Evolutionary conservation across 257 asterid species (phyloP), one percentile per base, ranked within the genome.

Genomic region (Ilex aquifolium): DNA sequence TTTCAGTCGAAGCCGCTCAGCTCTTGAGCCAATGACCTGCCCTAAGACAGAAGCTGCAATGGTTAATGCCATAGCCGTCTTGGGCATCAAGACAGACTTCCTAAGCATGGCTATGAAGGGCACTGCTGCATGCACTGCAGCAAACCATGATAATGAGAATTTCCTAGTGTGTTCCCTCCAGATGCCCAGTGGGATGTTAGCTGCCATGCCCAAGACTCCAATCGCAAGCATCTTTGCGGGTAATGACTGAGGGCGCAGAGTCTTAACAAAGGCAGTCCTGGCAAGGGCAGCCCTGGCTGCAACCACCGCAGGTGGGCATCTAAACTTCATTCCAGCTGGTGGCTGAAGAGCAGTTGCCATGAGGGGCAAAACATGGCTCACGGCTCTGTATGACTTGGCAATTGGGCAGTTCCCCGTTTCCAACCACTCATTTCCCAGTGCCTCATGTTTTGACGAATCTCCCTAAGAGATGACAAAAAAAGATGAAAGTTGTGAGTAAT

Each of bases 281-380:
- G 96, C 87, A 10, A 86, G 90, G 74, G 95, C 95, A 14, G 96
- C 96, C 75, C 95, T 69, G 50, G 96, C 95, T 59, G 95, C 96
- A 62, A 86, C 82, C 59, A 86, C 48, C 12, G 95, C 90, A 10
- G 95, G 85, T 17, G 95, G 95, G 27, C 95, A 88, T 61, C 72
- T 86, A 72, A 82, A 67, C 82, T 84, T 84, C 72, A 84, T 71
- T 55, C 88, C 88, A 6, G 84, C 79, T 17, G 88, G 93, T 50
- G 86, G 95, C 55, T 66, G 82, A 32, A 84, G 82, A 62, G 87
- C 82, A 53, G 86, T 60, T 30, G 85, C 90, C 63, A 88, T 82
- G 29, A 86, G 87, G 7, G 96, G 93, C 48, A 88, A 66, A 62
- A 88, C 82, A 29, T 68, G 62, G 29, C 87, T 88, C 54, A 84